phyloP scores from a whole-genome alignment of 2,329 filamentous ascomycete genomes.

The Pezicula radicicola region DNA sequence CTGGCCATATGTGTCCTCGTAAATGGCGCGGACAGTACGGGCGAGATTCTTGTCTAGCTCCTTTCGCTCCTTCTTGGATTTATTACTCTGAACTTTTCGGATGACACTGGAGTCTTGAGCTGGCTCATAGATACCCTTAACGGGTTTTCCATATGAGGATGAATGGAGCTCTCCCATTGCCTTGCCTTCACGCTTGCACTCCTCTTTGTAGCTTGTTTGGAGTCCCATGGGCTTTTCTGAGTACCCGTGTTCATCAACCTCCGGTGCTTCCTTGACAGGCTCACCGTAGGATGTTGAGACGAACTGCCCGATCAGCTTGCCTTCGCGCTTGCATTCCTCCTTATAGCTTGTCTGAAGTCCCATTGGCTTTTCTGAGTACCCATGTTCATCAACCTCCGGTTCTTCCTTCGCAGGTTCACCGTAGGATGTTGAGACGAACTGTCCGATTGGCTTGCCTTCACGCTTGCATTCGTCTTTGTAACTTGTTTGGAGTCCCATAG shows the following conservation, averaged over 20 bases:
- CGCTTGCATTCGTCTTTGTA: slow-evolving; percentile 38
- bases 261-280: slow-evolving; percentile 22
- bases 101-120: too few species aligned
- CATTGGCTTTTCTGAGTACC: slow-evolving; percentile 42
- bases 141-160: neutral
- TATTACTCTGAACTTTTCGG: too few species aligned
- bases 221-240: slow-evolving; percentile 45
- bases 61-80: slow-evolving; percentile 1
- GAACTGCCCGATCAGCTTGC: too few species aligned
- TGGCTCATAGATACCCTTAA: too few species aligned
- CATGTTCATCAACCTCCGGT: slow-evolving; percentile 7
- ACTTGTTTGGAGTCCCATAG: slow-evolving; percentile 46
- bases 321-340: slow-evolving; percentile 32
- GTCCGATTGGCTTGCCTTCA: too few species aligned
- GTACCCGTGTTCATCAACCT: slow-evolving; percentile 23
- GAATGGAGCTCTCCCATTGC: neutral
- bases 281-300: too few species aligned
- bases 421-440: too few species aligned
- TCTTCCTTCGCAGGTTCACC: slow-evolving; percentile 19
- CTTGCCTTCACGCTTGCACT: slow-evolving; percentile 24
- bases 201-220: slow-evolving; percentile 44
- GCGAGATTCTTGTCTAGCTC: slow-evolving; percentile 29
- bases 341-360: slow-evolving; percentile 46
- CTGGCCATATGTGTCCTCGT: slow-evolving; percentile 38
- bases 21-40: slow-evolving; percentile 35